phyloP scores from a whole-genome alignment of 352 stramenopile genomes.

The Phytophthora cryptogea region DNA sequence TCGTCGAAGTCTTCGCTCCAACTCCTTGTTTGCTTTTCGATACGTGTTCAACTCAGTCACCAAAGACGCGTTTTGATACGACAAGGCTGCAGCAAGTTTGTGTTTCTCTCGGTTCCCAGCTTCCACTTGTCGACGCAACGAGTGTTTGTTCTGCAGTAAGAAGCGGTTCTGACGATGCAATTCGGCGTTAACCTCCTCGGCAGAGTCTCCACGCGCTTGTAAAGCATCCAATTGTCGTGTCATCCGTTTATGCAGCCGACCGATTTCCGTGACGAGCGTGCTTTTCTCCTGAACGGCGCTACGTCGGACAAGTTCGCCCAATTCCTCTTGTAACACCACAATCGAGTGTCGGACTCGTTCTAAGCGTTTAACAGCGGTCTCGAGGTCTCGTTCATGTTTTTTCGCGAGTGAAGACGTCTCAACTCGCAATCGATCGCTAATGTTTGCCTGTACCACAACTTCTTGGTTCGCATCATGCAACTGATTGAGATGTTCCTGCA shows the following conservation, averaged over 20 bases:
- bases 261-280: conserved; percentile 58
- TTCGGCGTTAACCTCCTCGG: conserved; percentile 67
- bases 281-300: conserved; percentile 73
- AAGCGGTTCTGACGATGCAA: conserved; percentile 78
- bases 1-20: conserved; percentile 49
- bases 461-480: conserved; percentile 71
- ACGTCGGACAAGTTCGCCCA: conserved; percentile 58
- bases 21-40: conserved; percentile 66
- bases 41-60: conserved; percentile 68
- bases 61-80: conserved; percentile 70
- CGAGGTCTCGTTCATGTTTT: conserved; percentile 50
- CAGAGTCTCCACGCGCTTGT: conserved; percentile 50
- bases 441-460: conserved; percentile 69
- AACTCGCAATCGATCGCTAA: conserved; percentile 62
- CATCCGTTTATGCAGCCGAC: conserved; percentile 69
- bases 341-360: conserved; percentile 62
- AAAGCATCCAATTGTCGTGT: conserved; percentile 56
- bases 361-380: conserved; percentile 35
- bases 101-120: conserved; percentile 63
- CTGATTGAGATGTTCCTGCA: conserved; percentile 63
- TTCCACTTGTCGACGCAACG: conserved; percentile 71
- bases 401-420: conserved; percentile 48
- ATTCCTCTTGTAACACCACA: conserved; percentile 65
- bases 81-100: conserved; percentile 72
- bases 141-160: conserved; percentile 73